Evolutionary conservation across 352 stramenopile species (phyloP).

Genomic region (Pythium oligandrum): DNA sequence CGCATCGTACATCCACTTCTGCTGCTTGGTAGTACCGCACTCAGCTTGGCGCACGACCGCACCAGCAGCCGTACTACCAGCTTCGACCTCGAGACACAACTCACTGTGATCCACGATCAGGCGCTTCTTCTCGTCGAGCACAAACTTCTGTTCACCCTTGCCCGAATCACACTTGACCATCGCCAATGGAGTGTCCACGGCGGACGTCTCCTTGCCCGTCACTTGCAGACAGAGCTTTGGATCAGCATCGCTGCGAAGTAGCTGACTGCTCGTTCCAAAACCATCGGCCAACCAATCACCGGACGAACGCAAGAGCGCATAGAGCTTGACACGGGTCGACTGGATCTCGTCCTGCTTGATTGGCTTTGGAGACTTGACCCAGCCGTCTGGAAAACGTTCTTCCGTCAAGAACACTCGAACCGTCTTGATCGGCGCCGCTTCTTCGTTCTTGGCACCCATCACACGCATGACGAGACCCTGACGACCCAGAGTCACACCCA

Average conservation of each 20-base stretch:
- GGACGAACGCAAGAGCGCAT: constrained; percentile 1
- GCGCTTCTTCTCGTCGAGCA: background rate
- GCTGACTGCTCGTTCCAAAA: background rate
- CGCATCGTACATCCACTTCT: background rate
- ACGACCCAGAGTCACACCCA: constrained; percentile 1
- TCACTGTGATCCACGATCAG: constrained; percentile 1
- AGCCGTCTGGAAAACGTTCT: constrained; percentile 24
- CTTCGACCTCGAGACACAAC: background rate
- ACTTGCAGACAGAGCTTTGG: constrained; percentile 1
- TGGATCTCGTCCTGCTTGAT: constrained; percentile 2
- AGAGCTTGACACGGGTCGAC: background rate
- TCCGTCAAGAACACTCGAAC: constrained; percentile 28
- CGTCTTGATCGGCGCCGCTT: constrained; percentile 9
- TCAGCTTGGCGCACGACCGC: background rate
- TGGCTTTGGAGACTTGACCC: background rate
- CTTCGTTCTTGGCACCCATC: constrained; percentile 4
- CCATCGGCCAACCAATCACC: constrained; percentile 6
- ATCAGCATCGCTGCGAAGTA: constrained; percentile 3
- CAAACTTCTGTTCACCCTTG: constrained; percentile 1
- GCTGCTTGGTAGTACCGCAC: background rate
- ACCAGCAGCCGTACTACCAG: background rate
- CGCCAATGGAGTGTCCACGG: background rate
- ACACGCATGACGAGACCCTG: constrained; percentile 5
- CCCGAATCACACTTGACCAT: background rate
- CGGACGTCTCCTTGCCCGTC: background rate